Percentiles rank a stretch among this genome's conserved stretches.
These are phyloP conservation scores for Taxawa tesnikishii DNA, from an alignment of 2,329 filamentous ascomycete species.

Conservation along the genomic window DNA sequence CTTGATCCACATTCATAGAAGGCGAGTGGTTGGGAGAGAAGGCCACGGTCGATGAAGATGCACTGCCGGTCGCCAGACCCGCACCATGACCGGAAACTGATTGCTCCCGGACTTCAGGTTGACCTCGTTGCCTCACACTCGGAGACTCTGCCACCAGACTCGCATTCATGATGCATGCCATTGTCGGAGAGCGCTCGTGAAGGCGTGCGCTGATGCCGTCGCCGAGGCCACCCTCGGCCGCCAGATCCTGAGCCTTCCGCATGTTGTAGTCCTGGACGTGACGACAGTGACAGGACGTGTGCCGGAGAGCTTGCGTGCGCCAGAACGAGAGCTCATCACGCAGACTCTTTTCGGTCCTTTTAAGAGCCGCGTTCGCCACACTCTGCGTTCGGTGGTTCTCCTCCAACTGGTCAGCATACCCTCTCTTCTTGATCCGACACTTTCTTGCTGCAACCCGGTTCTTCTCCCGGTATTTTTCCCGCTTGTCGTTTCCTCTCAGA, in stretches of 20 bases:
- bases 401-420: constrained; percentile 41
- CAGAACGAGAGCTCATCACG: constrained; percentile 16
- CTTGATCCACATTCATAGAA: too few relatives aligned
- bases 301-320: constrained; percentile 15
- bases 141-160: too few relatives aligned
- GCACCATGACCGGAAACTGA: too few relatives aligned
- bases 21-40: too few relatives aligned
- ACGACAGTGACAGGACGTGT: constrained; percentile 15
- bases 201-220: too few relatives aligned
- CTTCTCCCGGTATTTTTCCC: constrained; percentile 50
- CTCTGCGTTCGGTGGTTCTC: constrained; percentile 24
- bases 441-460: constrained; percentile 63
- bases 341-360: constrained; percentile 14
- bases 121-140: too few relatives aligned
- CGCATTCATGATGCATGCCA: too few relatives aligned
- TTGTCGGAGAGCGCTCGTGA: too few relatives aligned
- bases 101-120: too few relatives aligned
- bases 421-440: constrained; percentile 57
- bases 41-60: too few relatives aligned
- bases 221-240: too few relatives aligned
- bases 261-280: constrained; percentile 18
- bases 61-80: too few relatives aligned
- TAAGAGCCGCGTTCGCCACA: constrained; percentile 15
- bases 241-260: constrained; percentile 11
- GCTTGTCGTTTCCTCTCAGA: constrained; percentile 28